phyloP scores from a whole-genome alignment of 257 asterid species.

The Solanum pinnatisectum region DNA sequence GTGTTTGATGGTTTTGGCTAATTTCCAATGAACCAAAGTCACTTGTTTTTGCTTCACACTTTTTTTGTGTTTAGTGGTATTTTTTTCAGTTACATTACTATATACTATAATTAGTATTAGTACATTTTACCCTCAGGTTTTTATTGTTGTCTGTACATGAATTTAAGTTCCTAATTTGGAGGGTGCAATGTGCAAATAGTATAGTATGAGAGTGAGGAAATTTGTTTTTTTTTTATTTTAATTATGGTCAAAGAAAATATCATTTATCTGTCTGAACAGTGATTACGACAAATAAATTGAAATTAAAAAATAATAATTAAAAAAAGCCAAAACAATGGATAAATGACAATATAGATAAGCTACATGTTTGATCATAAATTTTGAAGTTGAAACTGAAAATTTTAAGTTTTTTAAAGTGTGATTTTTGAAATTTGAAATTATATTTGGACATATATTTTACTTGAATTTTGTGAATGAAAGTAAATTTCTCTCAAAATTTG shows the following conservation, averaged over 20 bases:
- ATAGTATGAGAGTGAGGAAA: not conserved
- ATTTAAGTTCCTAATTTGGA: too few species aligned
- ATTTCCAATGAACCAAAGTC: not conserved
- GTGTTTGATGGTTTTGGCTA: not conserved
- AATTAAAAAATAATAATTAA: not conserved
- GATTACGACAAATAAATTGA: not conserved
- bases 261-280: not conserved
- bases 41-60: not conserved
- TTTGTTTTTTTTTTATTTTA: not conserved
- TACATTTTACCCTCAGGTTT: not conserved
- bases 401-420: too few species aligned
- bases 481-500: too few species aligned
- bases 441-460: too few species aligned
- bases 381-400: not conserved
- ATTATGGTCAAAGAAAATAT: not conserved
- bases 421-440: too few species aligned
- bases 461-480: too few species aligned
- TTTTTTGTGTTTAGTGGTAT: not conserved
- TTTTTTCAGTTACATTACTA: not conserved
- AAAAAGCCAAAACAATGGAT: not conserved
- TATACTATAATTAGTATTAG: not conserved
- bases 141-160: not conserved
- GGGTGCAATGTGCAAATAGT: not conserved
- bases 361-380: not conserved
- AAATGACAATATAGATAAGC: not conserved